Evolutionary conservation across 192 early-diverging fungal genomes (phyloP).

Genomic region (Podila epicladia): DNA sequence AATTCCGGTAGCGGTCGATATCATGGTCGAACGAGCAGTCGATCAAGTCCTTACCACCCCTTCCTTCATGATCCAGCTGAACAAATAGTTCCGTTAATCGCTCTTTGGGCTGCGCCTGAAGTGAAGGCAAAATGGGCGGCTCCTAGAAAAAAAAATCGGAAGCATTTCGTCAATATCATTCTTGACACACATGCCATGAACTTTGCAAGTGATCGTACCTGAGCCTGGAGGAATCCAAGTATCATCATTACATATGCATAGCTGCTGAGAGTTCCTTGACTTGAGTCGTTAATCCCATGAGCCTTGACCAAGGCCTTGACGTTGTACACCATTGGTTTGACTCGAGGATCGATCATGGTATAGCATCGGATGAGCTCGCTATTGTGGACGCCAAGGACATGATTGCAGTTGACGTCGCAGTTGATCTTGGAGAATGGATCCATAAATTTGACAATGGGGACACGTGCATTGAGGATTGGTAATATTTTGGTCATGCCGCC

Average conservation of each 20-base stretch:
- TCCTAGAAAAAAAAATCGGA: constrained; percentile 2
- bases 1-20: constrained; percentile 18
- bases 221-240: constrained; percentile 38
- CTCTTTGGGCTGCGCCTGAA: constrained; percentile 22
- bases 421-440: constrained; percentile 35
- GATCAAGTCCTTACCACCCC: constrained; percentile 9
- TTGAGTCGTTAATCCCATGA: constrained; percentile 48
- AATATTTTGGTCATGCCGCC: constrained; percentile 46
- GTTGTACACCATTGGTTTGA: constrained; percentile 44
- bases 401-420: constrained; percentile 52
- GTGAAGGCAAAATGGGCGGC: constrained; percentile 26
- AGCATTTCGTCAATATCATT: not conserved
- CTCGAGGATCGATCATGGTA: constrained; percentile 45
- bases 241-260: constrained; percentile 53
- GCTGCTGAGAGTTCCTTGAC: constrained; percentile 35
- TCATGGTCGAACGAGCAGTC: constrained; percentile 44
- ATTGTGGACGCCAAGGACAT: constrained; percentile 51
- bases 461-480: constrained; percentile 31
- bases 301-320: constrained; percentile 48
- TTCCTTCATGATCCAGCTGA: constrained; percentile 13
- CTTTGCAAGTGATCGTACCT: constrained; percentile 14
- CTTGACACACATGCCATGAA: not conserved
- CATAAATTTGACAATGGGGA: constrained; percentile 53
- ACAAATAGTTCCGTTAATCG: constrained; percentile 18
- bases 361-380: constrained; percentile 50